Evolutionary conservation across 345 rosid species (phyloP).

Genomic region (Acer yangbiense): DNA sequence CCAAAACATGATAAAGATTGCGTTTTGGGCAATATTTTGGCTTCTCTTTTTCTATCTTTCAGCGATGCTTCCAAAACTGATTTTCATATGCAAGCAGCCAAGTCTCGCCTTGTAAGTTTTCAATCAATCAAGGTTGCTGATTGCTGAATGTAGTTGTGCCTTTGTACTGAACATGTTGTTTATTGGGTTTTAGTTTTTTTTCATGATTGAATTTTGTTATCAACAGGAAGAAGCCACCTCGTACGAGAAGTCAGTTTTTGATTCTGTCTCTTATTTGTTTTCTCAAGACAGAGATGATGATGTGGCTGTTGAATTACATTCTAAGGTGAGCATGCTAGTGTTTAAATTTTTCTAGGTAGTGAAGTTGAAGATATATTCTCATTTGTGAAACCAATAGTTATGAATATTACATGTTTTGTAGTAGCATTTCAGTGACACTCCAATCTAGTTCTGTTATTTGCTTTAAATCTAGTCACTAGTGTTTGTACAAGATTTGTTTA

Average conservation of each 20-base stretch:
- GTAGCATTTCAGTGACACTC: neutral
- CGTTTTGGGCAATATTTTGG: conserved; percentile 76
- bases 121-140: neutral
- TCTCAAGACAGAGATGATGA: conserved; percentile 69
- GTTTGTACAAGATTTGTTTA: neutral
- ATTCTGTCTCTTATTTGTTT: conserved; percentile 53
- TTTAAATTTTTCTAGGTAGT: neutral
- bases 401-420: conserved; percentile 1
- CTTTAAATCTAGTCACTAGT: conserved; percentile 8
- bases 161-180: too few relatives aligned
- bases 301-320: conserved; percentile 61
- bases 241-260: conserved; percentile 75
- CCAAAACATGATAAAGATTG: conserved; percentile 59
- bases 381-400: neutral
- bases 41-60: conserved; percentile 64
- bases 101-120: conserved; percentile 53
- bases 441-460: conserved; percentile 1
- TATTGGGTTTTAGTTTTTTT: neutral
- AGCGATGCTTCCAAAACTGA: conserved; percentile 46
- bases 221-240: conserved; percentile 67
- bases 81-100: conserved; percentile 50
- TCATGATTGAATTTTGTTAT: neutral
- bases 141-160: neutral
- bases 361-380: neutral
- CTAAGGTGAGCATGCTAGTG: conserved; percentile 42